These are phyloP conservation scores for Cordyceps farinosa DNA, from an alignment of 2,329 filamentous ascomycete species.

Conservation along the genomic window DNA sequence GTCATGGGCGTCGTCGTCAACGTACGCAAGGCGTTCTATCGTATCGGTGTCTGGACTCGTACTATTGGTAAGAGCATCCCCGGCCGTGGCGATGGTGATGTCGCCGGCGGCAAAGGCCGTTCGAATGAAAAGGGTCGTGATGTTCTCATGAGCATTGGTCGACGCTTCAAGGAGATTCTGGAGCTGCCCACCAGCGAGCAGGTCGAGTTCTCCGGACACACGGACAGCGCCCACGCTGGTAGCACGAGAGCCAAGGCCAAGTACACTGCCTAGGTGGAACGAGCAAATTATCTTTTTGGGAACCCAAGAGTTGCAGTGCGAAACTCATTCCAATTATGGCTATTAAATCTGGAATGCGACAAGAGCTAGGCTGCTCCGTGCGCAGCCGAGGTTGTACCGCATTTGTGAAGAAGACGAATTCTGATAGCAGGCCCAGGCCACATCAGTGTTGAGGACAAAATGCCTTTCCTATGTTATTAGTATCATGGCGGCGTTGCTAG, in stretches of 20 bases:
- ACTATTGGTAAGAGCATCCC: conserved; percentile 84
- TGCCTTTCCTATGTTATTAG: conserved; percentile 21
- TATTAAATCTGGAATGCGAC: not conserved
- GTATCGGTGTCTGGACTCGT: conserved; percentile 95
- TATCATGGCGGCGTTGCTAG: conserved; percentile 34
- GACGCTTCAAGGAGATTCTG: conserved; percentile 88
- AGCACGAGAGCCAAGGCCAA: conserved; percentile 96
- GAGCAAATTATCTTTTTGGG: not conserved
- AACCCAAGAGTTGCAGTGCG: conserved; percentile 17
- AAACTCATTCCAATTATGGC: not conserved
- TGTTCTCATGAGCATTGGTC: conserved; percentile 78
- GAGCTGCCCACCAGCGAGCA: conserved; percentile 71
- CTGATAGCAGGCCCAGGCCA: not conserved
- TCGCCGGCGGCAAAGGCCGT: conserved; percentile 73
- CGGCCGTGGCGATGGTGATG: conserved; percentile 68
- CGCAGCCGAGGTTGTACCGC: not conserved
- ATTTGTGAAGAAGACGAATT: not conserved
- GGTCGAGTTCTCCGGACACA: conserved; percentile 96
- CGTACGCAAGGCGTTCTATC: conserved; percentile 96
- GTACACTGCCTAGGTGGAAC: conserved; percentile 70
- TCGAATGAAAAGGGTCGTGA: conserved; percentile 79
- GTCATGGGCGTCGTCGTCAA: conserved; percentile 99
- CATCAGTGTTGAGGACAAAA: conserved; percentile 3
- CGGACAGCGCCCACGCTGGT: conserved; percentile 85
- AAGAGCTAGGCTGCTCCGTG: not conserved